Conservation (phyloP, 169 alveolate genomes). For the Plasmodium sp. region DNA sequence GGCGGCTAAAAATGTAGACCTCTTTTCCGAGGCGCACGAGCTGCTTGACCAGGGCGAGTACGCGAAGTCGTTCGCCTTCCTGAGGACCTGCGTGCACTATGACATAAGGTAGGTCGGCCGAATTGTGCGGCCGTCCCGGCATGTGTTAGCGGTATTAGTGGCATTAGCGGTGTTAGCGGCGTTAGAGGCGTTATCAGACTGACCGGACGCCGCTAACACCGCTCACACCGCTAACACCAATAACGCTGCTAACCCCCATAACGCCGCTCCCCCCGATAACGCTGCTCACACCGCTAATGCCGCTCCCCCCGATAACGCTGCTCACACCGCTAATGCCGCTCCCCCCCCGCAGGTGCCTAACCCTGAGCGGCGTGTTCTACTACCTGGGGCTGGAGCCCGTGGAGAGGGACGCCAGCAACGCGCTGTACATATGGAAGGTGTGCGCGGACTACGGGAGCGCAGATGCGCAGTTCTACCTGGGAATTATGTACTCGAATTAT, state of each 20-base stretch:
- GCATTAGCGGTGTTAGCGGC: neutral
- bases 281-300: neutral
- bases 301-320: neutral
- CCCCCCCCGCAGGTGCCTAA: conserved; percentile 18
- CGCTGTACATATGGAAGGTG: conserved; percentile 64
- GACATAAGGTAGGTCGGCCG: conserved; percentile 40
- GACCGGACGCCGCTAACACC: neutral
- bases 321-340: neutral
- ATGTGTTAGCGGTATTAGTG: neutral
- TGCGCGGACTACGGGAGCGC: conserved; percentile 66
- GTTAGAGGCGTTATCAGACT: neutral
- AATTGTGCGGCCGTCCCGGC: too few species aligned
- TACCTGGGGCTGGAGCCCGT: conserved; percentile 60
- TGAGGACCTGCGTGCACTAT: conserved; percentile 47
- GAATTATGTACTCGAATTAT: conserved; percentile 60
- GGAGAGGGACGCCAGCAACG: conserved; percentile 28
- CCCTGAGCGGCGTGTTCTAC: conserved; percentile 54
- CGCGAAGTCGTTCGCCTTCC: conserved; percentile 23
- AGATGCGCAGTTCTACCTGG: conserved; percentile 69
- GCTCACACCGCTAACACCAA: too few species aligned
- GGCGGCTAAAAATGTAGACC: neutral
- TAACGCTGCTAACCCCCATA: neutral
- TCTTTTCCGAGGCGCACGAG: conserved; percentile 50
- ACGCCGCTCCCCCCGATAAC: neutral
- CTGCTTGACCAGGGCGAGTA: conserved; percentile 44